Base-by-base conservation (phyloP, 176 grass and related monocot genomes). In the Poa annua region DNA sequence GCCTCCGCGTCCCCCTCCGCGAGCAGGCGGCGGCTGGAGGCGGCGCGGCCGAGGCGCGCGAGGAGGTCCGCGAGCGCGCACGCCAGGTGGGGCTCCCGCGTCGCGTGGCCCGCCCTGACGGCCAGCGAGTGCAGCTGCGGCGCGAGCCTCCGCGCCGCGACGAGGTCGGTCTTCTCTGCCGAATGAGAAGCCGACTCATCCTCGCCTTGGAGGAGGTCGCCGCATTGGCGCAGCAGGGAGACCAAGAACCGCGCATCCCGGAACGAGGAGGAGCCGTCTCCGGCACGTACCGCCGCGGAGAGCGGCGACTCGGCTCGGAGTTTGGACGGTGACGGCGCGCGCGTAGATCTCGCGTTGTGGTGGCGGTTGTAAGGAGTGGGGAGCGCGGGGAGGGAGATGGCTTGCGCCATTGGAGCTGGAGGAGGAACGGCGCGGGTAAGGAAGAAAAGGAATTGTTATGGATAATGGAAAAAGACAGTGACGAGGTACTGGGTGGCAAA, bases 51-150 rank as follows among this genome's bases (percentile, higher is more conserved):
- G 51, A 88, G 86, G 57, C 59, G 81, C 38, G 83, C 86, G 48
- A 93, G 90, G 52, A 97, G 79, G 59, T 97, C 91, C 59, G 91
- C 86, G 61, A 97, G 77, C 39, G 87, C 88, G 85, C 91, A 94
- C 71, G 85, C 89, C 50, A 92, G 81, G 24, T 81, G 88, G 2
- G 85, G 88, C 74, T 94, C 85, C 14, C 77, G 15, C 81, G 71
- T 74, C 1, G 85, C 67, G 49, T 65, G 64, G 8, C 94, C 94
- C 17, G 82, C 13, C 45, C 92, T 55, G 20, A 89, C 66, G 62
- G 85, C 81, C 13, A 80, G 84, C 0, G 87, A 92, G 66, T 97
- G 94, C 57, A 94, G 88, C 74, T 85, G 92, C 61, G 88, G 88
- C 19, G 89, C 91, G 51, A 94, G 29, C 20, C 57, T 54, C 11